phyloP scores from a whole-genome alignment of 495 filamentous ascomycete genomes.

The Massariosphaeria phaeospora region DNA sequence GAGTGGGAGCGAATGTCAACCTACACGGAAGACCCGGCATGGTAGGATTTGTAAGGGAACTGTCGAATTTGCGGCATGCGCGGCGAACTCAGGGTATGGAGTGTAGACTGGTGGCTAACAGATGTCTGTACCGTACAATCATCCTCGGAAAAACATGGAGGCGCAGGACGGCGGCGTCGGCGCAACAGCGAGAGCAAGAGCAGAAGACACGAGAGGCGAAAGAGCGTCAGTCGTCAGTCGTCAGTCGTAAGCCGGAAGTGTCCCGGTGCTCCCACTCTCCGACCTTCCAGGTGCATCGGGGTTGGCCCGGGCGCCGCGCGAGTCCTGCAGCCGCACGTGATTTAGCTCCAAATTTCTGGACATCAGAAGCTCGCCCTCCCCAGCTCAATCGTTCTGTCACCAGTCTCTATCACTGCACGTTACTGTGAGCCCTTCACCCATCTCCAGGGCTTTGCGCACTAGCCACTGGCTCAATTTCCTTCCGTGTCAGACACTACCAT shows the following conservation, averaged over 20 bases:
- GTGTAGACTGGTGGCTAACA: slow-evolving; percentile 28
- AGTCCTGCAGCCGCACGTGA: background rate
- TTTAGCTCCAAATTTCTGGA: slow-evolving; percentile 5
- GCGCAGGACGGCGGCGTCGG: slow-evolving; percentile 12
- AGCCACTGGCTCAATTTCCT: background rate
- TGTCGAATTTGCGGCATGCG: slow-evolving; percentile 22
- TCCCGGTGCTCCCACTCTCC: background rate
- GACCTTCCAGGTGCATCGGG: background rate
- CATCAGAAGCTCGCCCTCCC: slow-evolving; percentile 1
- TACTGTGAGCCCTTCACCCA: slow-evolving; percentile 1
- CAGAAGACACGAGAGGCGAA: background rate
- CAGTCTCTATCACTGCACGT: slow-evolving; percentile 16
- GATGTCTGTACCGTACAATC: slow-evolving; percentile 32
- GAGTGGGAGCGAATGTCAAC: slow-evolving; percentile 34
- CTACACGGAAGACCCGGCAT: slow-evolving; percentile 90
- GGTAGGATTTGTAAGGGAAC: slow-evolving; percentile 36
- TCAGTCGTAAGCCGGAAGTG: background rate
- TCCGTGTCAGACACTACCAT: background rate
- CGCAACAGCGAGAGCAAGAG: background rate
- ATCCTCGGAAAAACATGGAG: slow-evolving; percentile 30
- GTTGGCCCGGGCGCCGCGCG: background rate
- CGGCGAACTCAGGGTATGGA: slow-evolving; percentile 31
- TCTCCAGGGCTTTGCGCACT: background rate
- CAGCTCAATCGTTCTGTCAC: slow-evolving; percentile 17
- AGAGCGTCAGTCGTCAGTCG: background rate